Evolutionary conservation across 2,329 filamentous ascomycete species (phyloP).

Genomic region (Mycosphaerella sp.): DNA sequence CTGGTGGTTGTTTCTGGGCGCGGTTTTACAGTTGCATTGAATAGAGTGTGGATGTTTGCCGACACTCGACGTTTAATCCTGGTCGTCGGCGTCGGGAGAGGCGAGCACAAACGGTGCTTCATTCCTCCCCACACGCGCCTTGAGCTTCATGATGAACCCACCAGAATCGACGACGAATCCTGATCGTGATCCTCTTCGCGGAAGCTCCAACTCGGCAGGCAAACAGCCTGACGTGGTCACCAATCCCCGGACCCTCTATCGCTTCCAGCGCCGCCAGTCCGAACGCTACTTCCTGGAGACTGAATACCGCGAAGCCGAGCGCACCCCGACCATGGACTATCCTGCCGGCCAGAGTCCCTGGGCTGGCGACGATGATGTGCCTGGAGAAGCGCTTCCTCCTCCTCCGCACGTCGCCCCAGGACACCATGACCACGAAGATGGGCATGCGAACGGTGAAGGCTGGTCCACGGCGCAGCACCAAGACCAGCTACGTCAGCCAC

Average conservation of each 20-base stretch:
- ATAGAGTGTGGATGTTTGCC: neutral
- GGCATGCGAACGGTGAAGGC: constrained; percentile 15
- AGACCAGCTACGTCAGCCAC: constrained; percentile 35
- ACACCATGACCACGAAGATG: constrained; percentile 6
- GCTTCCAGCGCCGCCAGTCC: constrained; percentile 33
- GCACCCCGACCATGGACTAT: constrained; percentile 55
- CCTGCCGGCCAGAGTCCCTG: constrained; percentile 57
- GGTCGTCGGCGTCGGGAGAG: neutral
- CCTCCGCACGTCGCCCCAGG: constrained; percentile 23
- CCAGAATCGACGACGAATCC: neutral
- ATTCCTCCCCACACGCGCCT: neutral
- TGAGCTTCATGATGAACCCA: neutral
- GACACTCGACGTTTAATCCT: neutral
- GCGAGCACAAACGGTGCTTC: neutral
- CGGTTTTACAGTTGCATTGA: neutral
- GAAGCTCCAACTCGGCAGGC: constrained; percentile 15
- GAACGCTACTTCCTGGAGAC: constrained; percentile 33
- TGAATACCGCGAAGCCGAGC: constrained; percentile 26
- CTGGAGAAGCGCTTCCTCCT: constrained; percentile 26
- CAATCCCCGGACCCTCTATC: constrained; percentile 22
- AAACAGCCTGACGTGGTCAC: constrained; percentile 16
- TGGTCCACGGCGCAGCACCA: constrained; percentile 34
- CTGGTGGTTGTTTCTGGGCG: neutral
- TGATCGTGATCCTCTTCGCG: constrained; percentile 1
- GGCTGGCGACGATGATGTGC: constrained; percentile 42